These are phyloP conservation scores for Sclerotiophoma versabilis DNA, from an alignment of 2,329 filamentous ascomycete species.

Conservation along the genomic window DNA sequence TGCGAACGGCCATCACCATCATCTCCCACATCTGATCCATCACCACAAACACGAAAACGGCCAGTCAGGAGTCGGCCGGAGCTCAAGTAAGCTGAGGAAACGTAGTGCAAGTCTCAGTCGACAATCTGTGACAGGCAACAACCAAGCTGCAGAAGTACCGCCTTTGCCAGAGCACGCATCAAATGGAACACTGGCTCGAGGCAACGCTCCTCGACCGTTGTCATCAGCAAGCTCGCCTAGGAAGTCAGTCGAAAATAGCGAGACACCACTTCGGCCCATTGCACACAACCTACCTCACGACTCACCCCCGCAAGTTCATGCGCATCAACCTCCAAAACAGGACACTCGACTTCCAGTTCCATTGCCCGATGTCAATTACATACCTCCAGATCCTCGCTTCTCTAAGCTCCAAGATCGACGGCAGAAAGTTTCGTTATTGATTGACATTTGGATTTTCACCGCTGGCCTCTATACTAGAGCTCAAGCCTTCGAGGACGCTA, in stretches of 20 bases:
- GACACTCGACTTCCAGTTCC: slow-evolving; percentile 53
- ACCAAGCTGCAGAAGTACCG: slow-evolving; percentile 32
- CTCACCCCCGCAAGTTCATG: slow-evolving; percentile 50
- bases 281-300: slow-evolving; percentile 50
- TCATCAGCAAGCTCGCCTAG: slow-evolving; percentile 32
- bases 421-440: slow-evolving; percentile 65
- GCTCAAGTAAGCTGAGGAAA: slow-evolving; percentile 49
- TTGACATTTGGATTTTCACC: slow-evolving; percentile 89
- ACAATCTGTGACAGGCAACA: slow-evolving; percentile 30
- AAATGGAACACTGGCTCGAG: slow-evolving; percentile 27
- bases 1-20: slow-evolving; percentile 46
- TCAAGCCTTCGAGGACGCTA: slow-evolving; percentile 78
- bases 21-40: slow-evolving; percentile 42
- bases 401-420: slow-evolving; percentile 60
- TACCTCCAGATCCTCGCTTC: slow-evolving; percentile 57
- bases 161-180: slow-evolving; percentile 28
- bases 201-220: slow-evolving; percentile 25
- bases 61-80: slow-evolving; percentile 46
- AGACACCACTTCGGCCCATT: slow-evolving; percentile 49
- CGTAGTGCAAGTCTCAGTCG: slow-evolving; percentile 49
- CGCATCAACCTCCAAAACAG: slow-evolving; percentile 52
- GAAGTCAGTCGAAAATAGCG: slow-evolving; percentile 41
- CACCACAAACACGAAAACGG: slow-evolving; percentile 47
- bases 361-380: slow-evolving; percentile 44
- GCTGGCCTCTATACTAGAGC: slow-evolving; percentile 87